phyloP scores from a whole-genome alignment of 495 filamentous ascomycete species.

The Jackrogersella minutella region DNA sequence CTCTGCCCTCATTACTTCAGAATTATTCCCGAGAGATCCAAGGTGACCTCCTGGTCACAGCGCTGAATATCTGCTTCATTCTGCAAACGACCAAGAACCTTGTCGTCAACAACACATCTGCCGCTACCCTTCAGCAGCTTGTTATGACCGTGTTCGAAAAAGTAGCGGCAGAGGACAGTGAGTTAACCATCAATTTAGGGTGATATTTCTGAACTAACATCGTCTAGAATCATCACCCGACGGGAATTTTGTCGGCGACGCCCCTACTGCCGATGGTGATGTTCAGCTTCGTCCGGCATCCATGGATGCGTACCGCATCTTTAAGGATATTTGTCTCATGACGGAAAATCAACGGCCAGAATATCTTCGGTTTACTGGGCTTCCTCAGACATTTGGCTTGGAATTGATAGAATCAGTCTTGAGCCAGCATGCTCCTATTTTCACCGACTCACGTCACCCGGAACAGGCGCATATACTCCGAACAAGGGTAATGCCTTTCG shows the following conservation, averaged over 20 bases:
- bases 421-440: conserved; percentile 81
- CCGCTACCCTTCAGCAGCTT: conserved; percentile 93
- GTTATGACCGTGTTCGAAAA: conserved; percentile 93
- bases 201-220: conserved; percentile 10
- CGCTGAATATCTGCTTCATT: conserved; percentile 88
- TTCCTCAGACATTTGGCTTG: conserved; percentile 82
- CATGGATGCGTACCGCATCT: conserved; percentile 84
- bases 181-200: conserved; percentile 30
- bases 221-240: conserved; percentile 55
- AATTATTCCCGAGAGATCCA: conserved; percentile 86
- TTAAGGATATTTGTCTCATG: conserved; percentile 89
- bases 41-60: conserved; percentile 79
- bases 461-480: conserved; percentile 84
- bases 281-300: conserved; percentile 77
- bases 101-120: conserved; percentile 92
- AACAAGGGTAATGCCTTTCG: conserved; percentile 82
- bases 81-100: conserved; percentile 88
- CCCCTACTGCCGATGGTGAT: conserved; percentile 66
- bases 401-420: conserved; percentile 92
- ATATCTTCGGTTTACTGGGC: conserved; percentile 76
- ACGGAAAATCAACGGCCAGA: conserved; percentile 83
- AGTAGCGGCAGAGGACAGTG: conserved; percentile 82
- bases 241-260: conserved; percentile 64
- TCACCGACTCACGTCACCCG: conserved; percentile 67
- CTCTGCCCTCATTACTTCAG: conserved; percentile 87